Conservation (phyloP, 768 basidiomycete genomes). For the Cubamyces lactineus region DNA sequence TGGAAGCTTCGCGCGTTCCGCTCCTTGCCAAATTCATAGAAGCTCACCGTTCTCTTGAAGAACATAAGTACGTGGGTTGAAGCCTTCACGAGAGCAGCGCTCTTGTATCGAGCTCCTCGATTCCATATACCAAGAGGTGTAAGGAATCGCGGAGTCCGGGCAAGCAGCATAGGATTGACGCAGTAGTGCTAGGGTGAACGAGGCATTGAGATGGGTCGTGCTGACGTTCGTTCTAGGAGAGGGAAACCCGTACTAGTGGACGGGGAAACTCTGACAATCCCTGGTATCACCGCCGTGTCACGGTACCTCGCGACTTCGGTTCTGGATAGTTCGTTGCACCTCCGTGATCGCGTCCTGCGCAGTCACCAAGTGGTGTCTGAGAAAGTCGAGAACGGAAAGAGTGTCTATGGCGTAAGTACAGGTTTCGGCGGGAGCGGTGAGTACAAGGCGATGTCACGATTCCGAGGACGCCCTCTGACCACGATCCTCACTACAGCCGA, state of each 20-base stretch:
- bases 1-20: conserved; percentile 24
- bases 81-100: not conserved
- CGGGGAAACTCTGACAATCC: conserved; percentile 72
- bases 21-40: conserved; percentile 61
- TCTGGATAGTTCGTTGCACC: conserved; percentile 51
- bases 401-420: conserved; percentile 84
- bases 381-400: conserved; percentile 68
- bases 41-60: conserved; percentile 63
- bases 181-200: too few species aligned
- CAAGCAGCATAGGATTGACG: too few species aligned
- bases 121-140: conserved; percentile 1
- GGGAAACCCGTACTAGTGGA: conserved; percentile 68
- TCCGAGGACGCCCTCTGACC: conserved; percentile 21
- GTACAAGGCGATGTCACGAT: conserved; percentile 5
- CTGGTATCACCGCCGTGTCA: conserved; percentile 77
- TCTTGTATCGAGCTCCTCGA: not conserved
- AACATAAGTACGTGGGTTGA: conserved; percentile 54
- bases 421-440: conserved; percentile 85
- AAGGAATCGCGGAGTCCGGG: not conserved
- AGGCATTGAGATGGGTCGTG: too few species aligned
- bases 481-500: conserved; percentile 52
- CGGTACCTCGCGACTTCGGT: conserved; percentile 59
- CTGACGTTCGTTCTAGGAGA: conserved; percentile 41
- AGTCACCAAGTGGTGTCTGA: conserved; percentile 65
- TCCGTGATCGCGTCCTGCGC: conserved; percentile 57